Conservation (phyloP, 306 rosid genomes). For the Quercus variabilis region DNA sequence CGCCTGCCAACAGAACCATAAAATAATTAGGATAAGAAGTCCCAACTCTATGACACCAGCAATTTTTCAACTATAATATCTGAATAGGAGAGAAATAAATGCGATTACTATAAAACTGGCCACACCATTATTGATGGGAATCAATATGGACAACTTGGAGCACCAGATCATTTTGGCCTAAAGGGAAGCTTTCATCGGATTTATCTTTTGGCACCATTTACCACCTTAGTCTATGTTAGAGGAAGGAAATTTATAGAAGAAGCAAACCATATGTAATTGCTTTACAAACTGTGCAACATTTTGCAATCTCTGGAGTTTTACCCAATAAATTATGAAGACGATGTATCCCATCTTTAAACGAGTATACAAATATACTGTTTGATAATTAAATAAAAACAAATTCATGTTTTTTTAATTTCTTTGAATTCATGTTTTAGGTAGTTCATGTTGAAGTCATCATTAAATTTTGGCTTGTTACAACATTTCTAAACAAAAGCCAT, state of each 20-base stretch:
- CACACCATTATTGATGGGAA: too few relatives aligned
- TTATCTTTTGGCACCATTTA: too few relatives aligned
- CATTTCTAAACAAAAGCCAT: neutral
- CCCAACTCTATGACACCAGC: neutral
- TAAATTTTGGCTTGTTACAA: neutral
- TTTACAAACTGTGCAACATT: neutral
- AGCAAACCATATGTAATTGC: neutral
- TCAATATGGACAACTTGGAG: neutral
- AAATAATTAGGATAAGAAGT: neutral
- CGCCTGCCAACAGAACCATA: slow-evolving; percentile 48
- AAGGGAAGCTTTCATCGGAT: too few relatives aligned
- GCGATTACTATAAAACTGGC: neutral
- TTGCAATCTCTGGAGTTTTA: neutral
- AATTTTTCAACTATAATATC: slow-evolving; percentile 4
- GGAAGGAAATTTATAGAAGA: neutral
- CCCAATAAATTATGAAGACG: neutral
- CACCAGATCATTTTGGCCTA: neutral
- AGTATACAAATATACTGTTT: neutral
- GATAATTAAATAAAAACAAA: neutral
- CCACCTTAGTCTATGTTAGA: too few relatives aligned
- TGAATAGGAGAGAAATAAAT: neutral
- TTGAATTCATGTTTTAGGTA: neutral
- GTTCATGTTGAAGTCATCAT: neutral
- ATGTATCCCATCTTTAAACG: neutral
- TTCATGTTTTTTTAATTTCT: neutral